These are phyloP conservation scores for Leishmania braziliensis DNA, from an alignment of 208 protist species.

Conservation along the genomic window DNA sequence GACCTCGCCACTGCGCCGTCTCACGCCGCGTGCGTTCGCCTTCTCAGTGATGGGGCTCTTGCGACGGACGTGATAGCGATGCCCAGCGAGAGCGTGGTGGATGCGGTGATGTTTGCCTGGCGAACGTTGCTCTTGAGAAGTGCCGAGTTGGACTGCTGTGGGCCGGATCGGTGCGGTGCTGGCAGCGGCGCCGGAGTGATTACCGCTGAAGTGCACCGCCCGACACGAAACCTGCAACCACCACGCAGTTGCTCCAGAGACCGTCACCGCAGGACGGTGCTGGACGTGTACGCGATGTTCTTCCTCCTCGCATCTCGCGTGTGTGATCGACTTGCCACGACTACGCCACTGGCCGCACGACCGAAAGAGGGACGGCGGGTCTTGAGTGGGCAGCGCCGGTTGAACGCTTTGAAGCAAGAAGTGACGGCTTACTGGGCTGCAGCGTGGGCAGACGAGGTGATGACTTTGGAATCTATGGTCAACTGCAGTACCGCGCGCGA, in stretches of 20 bases:
- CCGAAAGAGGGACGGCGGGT: neutral
- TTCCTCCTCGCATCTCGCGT: neutral
- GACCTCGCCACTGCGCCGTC: conserved; percentile 11
- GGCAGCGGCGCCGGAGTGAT: too few relatives aligned
- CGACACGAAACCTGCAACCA: neutral
- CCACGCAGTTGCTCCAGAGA: neutral
- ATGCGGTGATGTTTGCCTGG: neutral
- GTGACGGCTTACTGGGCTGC: conserved; percentile 3
- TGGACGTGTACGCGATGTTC: conserved; percentile 13
- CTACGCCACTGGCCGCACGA: neutral
- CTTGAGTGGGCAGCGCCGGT: neutral
- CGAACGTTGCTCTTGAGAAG: conserved; percentile 2
- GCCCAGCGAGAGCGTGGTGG: neutral
- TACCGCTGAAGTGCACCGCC: neutral
- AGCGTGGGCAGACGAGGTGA: neutral
- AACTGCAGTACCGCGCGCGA: neutral
- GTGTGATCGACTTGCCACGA: neutral
- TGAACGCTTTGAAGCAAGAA: conserved; percentile 2
- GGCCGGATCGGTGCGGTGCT: neutral
- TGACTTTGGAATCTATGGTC: neutral
- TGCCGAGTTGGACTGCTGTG: neutral
- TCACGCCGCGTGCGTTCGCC: conserved; percentile 10
- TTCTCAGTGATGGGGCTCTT: neutral
- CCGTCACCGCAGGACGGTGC: neutral
- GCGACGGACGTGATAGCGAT: neutral